Evolutionary conservation across 1,139 yeast species (phyloP), one percentile per base, ranked within the genome.

Genomic region (Chernovozyma sophiae-reginae): DNA sequence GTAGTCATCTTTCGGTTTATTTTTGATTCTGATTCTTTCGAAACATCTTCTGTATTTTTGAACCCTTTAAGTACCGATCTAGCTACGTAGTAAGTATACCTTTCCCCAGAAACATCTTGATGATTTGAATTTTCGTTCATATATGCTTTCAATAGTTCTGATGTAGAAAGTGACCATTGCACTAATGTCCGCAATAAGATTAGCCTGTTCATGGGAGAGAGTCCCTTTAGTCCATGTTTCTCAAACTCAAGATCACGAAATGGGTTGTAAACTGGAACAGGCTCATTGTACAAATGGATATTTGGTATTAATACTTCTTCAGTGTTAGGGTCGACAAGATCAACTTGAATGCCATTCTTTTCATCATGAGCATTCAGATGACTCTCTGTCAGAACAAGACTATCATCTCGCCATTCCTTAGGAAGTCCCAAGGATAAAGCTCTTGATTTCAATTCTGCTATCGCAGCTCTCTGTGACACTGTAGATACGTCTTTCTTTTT

Each of bases 91-190:
- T 48, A 55, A 0, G 77, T 70, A 31, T 70, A 75, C 39, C 66
- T 68, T 31, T 67, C 74, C 1, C 73, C 73, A 0, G 72, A 65
- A 4, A 68, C 44, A 41, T 72, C 77, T 41, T 68, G 75, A 16
- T 52, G 47, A 31, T 58, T 65, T 3, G 64, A 37, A 22, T 49
- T 51, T 11, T 44, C 51, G 10, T 53, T 42, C n/a, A 77, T 58
- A 31, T 58, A 63, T 4, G 55, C 45, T 44, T 65, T 76, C 4
- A 77, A 58, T 3, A 53, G 49, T 15, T 70, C 72, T 0, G 80
- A 74, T 10, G 67, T 52, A 0, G 70, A 48, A 3, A 71, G 46
- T 25, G 73, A 58, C 83, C 83, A 78, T 40, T 70, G 72, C 1
- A 64, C 61, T 40, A 78, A 53, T 1, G 70, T 55, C 31, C 77